Percentiles rank a stretch among this genome's conserved stretches.
phyloP scores from a whole-genome alignment of 1,139 yeast genomes.

The Eremothecium sinecaudum region DNA sequence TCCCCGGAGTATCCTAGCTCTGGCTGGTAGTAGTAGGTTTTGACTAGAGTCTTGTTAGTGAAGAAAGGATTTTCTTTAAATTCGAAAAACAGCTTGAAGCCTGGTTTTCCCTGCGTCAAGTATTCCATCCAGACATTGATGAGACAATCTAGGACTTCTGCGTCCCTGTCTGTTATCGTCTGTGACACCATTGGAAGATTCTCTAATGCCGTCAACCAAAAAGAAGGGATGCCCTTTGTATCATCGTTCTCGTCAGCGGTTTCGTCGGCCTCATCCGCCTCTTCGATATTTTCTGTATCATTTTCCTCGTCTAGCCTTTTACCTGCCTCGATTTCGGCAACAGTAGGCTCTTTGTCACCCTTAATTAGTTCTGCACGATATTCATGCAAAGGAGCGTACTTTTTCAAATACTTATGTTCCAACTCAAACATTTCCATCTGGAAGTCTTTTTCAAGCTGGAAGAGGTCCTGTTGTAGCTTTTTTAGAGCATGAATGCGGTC shows the following conservation, averaged over 20 bases:
- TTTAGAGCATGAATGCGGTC: slow-evolving; percentile 75
- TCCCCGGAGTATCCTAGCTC: slow-evolving; percentile 94
- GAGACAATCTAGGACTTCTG: slow-evolving; percentile 66
- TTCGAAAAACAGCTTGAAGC: slow-evolving; percentile 78
- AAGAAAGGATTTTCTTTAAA: slow-evolving; percentile 68
- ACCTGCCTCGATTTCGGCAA: slow-evolving; percentile 71
- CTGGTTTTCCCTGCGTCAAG: slow-evolving; percentile 61
- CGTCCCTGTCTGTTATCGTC: slow-evolving; percentile 82
- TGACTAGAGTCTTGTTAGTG: slow-evolving; percentile 59
- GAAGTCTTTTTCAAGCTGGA: slow-evolving; percentile 80
- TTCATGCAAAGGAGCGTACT: slow-evolving; percentile 69
- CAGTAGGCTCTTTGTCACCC: slow-evolving; percentile 71
- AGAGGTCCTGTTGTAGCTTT: slow-evolving; percentile 73
- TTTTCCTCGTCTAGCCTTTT: slow-evolving; percentile 47
- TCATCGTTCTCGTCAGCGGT: slow-evolving; percentile 41
- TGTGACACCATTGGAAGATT: slow-evolving; percentile 76
- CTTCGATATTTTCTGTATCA: slow-evolving; percentile 29
- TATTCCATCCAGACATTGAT: slow-evolving; percentile 73
- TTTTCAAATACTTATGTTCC: slow-evolving; percentile 68
- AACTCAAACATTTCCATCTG: slow-evolving; percentile 81
- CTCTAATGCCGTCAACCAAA: slow-evolving; percentile 94
- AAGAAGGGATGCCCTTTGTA: slow-evolving; percentile 74
- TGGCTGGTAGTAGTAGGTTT: slow-evolving; percentile 88
- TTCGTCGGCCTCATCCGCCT: slow-evolving; percentile 38
- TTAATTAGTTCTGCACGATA: slow-evolving; percentile 62